A percentile compares a stretch with the other conserved stretches of the same genome.
Evolutionary conservation across 371 early-diverging fungal species (phyloP).

Genomic region (Mucor racemosus): DNA sequence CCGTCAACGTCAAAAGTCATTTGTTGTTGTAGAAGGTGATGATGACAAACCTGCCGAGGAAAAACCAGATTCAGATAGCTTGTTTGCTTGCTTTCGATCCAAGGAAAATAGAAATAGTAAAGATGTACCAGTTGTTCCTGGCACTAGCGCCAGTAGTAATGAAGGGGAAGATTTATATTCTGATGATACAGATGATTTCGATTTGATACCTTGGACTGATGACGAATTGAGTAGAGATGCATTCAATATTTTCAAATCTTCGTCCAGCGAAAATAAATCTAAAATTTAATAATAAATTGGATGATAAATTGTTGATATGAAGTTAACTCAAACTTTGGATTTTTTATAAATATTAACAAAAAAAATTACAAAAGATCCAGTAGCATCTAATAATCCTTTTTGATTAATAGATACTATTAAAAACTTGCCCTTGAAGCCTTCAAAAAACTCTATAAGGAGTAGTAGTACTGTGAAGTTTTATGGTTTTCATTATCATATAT

Average conservation of each 20-base stretch:
- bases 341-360: too few relatives aligned
- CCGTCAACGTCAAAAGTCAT: conserved; percentile 76
- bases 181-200: conserved; percentile 18
- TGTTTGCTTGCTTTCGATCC: conserved; percentile 28
- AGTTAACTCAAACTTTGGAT: background rate
- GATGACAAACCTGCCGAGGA: background rate
- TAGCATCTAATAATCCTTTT: too few relatives aligned
- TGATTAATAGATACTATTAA: too few relatives aligned
- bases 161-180: background rate
- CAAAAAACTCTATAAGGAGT: too few relatives aligned
- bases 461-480: too few relatives aligned
- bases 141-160: background rate
- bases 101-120: background rate
- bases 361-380: too few relatives aligned
- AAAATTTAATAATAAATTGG: background rate
- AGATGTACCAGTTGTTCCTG: background rate
- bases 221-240: conserved; percentile 23
- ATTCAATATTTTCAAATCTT: background rate
- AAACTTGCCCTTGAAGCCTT: too few relatives aligned
- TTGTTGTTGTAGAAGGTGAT: conserved; percentile 53
- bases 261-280: background rate
- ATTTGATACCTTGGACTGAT: conserved; percentile 33
- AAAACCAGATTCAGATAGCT: conserved; percentile 4
- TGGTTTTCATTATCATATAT: too few relatives aligned
- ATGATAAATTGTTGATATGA: background rate